These are phyloP conservation scores for Vitis rotundifolia DNA, from an alignment of 164 flowering plant species.

Conservation along the genomic window DNA sequence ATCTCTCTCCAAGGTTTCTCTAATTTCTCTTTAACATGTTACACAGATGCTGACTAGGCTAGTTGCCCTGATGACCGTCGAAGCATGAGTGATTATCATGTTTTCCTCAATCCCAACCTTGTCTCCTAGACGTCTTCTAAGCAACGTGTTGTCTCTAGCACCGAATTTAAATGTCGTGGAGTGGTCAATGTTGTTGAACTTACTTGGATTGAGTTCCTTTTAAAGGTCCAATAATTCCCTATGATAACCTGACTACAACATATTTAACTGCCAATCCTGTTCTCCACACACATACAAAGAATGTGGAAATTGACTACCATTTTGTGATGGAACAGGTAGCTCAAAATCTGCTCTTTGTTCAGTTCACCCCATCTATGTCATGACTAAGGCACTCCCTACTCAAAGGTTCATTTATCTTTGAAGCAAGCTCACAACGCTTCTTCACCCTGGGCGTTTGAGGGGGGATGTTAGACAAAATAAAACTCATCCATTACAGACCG, in stretches of 20 bases:
- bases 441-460: too few relatives aligned
- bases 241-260: not conserved
- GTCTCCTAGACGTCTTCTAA: slow-evolving; percentile 4
- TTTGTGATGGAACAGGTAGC: too few relatives aligned
- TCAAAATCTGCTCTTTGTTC: too few relatives aligned
- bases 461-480: too few relatives aligned
- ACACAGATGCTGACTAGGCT: not conserved
- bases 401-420: too few relatives aligned
- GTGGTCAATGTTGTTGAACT: not conserved
- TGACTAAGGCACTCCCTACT: too few relatives aligned
- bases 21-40: not conserved
- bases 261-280: not conserved
- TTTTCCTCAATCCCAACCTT: not conserved
- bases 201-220: not conserved
- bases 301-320: too few relatives aligned
- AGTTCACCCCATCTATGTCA: too few relatives aligned
- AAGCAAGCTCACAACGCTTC: too few relatives aligned
- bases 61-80: not conserved
- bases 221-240: not conserved
- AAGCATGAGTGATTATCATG: not conserved
- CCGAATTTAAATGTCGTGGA: not conserved
- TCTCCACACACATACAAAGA: not conserved
- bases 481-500: too few relatives aligned
- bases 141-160: not conserved
- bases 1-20: not conserved